phyloP scores from a whole-genome alignment of 768 basidiomycete species.

The Mrakia frigida region DNA sequence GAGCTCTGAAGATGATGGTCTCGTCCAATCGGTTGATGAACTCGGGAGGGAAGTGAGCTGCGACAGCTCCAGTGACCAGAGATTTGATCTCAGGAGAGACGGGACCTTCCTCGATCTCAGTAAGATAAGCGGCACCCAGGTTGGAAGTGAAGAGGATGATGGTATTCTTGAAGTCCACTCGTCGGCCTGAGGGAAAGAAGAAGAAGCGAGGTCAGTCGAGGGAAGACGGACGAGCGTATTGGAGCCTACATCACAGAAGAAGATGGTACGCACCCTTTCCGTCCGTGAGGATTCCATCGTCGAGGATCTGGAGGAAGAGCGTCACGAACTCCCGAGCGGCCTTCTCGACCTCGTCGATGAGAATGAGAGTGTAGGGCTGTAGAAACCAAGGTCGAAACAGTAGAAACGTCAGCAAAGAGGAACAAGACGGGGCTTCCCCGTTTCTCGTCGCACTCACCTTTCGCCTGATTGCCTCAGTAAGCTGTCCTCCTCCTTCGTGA shows the following conservation, averaged over 20 bases:
- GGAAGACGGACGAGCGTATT: no score
- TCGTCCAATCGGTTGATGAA: constrained; percentile 47
- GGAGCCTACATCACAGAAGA: no score
- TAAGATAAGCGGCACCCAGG: constrained; percentile 45
- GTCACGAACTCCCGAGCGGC: constrained; percentile 47
- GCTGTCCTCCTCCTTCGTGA: constrained; percentile 43
- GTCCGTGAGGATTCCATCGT: constrained; percentile 49
- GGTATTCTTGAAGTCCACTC: constrained; percentile 47
- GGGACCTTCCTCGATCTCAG: constrained; percentile 46
- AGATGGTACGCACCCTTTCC: constrained; percentile 34
- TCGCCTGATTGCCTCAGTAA: constrained; percentile 44
- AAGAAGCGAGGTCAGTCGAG: constrained; percentile 12
- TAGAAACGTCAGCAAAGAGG: no score
- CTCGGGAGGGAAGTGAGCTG: constrained; percentile 47
- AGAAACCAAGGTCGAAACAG: no score
- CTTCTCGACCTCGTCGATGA: constrained; percentile 48
- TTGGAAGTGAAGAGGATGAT: constrained; percentile 48
- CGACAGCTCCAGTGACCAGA: constrained; percentile 46
- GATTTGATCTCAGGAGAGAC: constrained; percentile 40
- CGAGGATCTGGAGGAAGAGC: constrained; percentile 48
- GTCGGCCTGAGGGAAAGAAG: constrained; percentile 36
- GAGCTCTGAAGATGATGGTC: constrained; percentile 58
- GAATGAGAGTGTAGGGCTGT: constrained; percentile 42
- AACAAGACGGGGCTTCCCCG: no score
- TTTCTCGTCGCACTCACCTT: constrained; percentile 20